Base-by-base conservation (phyloP, 495 filamentous ascomycete genomes). In the Hypoxylon lenormandii region DNA sequence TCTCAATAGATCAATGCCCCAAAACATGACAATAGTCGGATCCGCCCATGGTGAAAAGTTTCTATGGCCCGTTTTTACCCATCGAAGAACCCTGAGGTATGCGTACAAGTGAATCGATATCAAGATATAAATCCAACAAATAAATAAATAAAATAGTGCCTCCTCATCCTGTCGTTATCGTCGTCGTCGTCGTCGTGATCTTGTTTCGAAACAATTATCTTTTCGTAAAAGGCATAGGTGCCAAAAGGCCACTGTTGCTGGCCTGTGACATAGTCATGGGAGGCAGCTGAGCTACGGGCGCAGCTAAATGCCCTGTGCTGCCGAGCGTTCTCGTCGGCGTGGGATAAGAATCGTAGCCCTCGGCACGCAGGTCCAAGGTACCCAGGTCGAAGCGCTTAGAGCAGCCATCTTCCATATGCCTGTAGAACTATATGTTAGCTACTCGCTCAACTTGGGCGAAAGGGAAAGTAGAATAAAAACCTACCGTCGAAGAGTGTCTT, bases 401-500 rank as follows among this genome's bases (percentile, higher is more conserved):
- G 75, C 91, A 93, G 36, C 91, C 90, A 73, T 93, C 91, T 77
- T 93, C 91, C 78, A 90, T 88, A 71, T 93, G 91, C 76, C 91
- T 92, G 60, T 55, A 38, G 37, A n/a, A 45, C 52, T 47, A 2
- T 26, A 36, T 33, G 58, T 78, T 68, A 73, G 69, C 42, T 48
- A 28, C 0, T 1, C 42, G 66, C 54, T 68, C 49, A 22, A 40
- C 38, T 40, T 16, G 5, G 8, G 18, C 3, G 46, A 23, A 57
- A 22, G 19, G 12, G 58, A 49, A 11, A 18, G 16, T 6, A 5
- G 16, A 33, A 47, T 43, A 50, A 46, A 33, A 40, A 70, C 84
- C 77, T 75, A 91, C 92, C 91, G 90, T 78, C 90, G 80, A 37
- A 96, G 82, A 6, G 92, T 96, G 75, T 96, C 92, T 74, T 92